Evolutionary conservation across 1,284 basidiomycete species (phyloP).

Genomic region (Microbotryum saponariae): DNA sequence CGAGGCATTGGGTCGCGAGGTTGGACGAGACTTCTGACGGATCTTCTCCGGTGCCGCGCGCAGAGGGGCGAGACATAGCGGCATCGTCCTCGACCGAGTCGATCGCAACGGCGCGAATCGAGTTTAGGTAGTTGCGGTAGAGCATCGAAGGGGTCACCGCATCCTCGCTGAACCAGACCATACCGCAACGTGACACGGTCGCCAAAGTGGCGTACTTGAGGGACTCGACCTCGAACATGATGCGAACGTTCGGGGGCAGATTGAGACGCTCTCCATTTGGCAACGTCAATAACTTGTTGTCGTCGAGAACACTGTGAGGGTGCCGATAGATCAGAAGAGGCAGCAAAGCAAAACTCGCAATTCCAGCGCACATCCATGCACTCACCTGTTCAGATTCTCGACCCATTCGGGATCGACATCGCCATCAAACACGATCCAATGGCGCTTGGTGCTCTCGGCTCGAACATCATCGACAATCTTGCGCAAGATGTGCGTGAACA

Average conservation of each 20-base stretch:
- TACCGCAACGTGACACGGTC: slow-evolving; percentile 98
- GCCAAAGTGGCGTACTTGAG: slow-evolving; percentile 94
- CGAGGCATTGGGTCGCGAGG: slow-evolving; percentile 64
- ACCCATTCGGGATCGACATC: slow-evolving; percentile 99
- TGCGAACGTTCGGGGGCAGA: slow-evolving; percentile 90
- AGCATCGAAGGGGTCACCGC: slow-evolving; percentile 87
- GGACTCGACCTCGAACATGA: slow-evolving; percentile 99
- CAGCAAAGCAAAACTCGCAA: background rate
- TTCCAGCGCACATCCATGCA: slow-evolving; percentile 10
- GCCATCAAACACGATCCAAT: slow-evolving; percentile 99
- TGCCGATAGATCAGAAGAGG: background rate
- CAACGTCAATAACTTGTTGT: slow-evolving; percentile 94
- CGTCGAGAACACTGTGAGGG: slow-evolving; percentile 76
- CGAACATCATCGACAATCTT: slow-evolving; percentile 98
- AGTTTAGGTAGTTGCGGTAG: slow-evolving; percentile 77
- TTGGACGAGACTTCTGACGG: slow-evolving; percentile 53
- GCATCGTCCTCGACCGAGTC: slow-evolving; percentile 77
- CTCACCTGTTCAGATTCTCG: slow-evolving; percentile 94
- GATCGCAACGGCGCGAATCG: slow-evolving; percentile 66
- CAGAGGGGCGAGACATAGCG: slow-evolving; percentile 36
- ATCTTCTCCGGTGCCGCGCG: slow-evolving; percentile 49
- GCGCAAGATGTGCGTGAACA: slow-evolving; percentile 94
- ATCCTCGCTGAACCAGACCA: slow-evolving; percentile 99
- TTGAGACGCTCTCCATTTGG: slow-evolving; percentile 98
- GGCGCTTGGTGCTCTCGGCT: slow-evolving; percentile 90